Base-by-base conservation (phyloP, 2,329 filamentous ascomycete species). In the Gyromitra esculenta region DNA sequence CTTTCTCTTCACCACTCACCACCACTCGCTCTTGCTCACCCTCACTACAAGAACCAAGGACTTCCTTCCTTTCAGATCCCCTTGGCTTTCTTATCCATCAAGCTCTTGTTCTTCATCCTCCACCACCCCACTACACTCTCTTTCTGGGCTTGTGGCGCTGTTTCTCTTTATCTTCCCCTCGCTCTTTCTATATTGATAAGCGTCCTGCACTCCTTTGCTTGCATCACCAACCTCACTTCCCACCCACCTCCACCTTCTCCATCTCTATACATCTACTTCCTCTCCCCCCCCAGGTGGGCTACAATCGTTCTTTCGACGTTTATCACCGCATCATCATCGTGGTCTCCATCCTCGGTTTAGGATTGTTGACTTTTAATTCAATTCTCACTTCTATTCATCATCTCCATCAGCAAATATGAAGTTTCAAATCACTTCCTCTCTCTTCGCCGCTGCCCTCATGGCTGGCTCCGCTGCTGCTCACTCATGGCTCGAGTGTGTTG, bases 401-500 rank as follows among this genome's bases (percentile, higher is more conserved):
- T n/a, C 48, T 15, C 57, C 15, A 43, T 21, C 45, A 48, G 25
- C 48, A 71, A 70, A 60, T 18, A 79, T 79, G 77, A 78, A 79
- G 83, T 52, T 79, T 41, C 70, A 74, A 57, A n/a, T 65, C 4
- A 39, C 64, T 48, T 66, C 63, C 25, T 65, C 76, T 31, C 25
- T 78, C 48, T 60, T 76, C 31, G 45, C 67, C 43, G 63, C 67
- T 56, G 52, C 71, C 41, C 67, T 79, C n/a, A 21, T 78, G 50
- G 76, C 76, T 62, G 62, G 64, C 41, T 68, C 76, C 5, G 70
- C 48, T 21, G 31, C 48, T 25, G 76, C 77, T 31, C 79, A 80
- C 73, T 79, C 78, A 15, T 80, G 79, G 79, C 54, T 77, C 5
- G 79, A 78, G n/a, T 80, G 78, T 66, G 73, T 78, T 63, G 70